Base-by-base conservation (phyloP, 495 filamentous ascomycete species). In the Terfezia boudieri region DNA sequence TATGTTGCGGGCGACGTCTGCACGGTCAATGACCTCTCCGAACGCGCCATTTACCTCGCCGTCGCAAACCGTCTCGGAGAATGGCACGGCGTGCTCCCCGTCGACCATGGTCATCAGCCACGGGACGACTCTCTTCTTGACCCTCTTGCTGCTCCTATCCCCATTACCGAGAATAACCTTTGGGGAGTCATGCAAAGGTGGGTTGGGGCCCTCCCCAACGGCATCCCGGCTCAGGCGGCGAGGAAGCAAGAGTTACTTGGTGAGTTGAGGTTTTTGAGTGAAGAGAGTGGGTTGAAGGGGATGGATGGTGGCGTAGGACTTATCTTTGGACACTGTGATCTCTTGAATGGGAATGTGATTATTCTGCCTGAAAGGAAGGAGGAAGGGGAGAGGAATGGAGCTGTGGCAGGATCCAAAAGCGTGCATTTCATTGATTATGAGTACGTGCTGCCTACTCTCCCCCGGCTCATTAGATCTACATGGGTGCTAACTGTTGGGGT, bases 381-480 rank as follows among this genome's bases (percentile, higher is more conserved):
- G 20, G 43, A 48, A 48, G 20, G 20, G 43, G 20, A 7, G 32
- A 14, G 17, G n/a, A 20, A 36, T 36, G 49, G 51, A 9, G 16
- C 53, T 12, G 5, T 43, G 1, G 6, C 20, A 9, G 53, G 16
- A 6, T 38, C 26, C 36, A 56, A 58, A 62, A 70, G 54, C 16
- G 85, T 96, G 50, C 78, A 77, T 63, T 96, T 99, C 66, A 96
- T 99, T 62, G 90, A 99, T 68, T 99, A 96, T 70, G 90, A 99
- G 69, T 63, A 53, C 32, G 60, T n/a, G 9, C 36, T 70, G 22
- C n/a, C 6, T 32, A 32, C 2, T 32, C 26, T 32, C 2, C 26
- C 26, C 26, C 26, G 26, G 26, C 26, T 32, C 1, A 32, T 32
- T 32, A 7, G 7, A 32, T 4, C 7, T 7, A 7, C 26, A 1